phyloP scores from a whole-genome alignment of 306 rosid species.

The Dryas drummondii region DNA sequence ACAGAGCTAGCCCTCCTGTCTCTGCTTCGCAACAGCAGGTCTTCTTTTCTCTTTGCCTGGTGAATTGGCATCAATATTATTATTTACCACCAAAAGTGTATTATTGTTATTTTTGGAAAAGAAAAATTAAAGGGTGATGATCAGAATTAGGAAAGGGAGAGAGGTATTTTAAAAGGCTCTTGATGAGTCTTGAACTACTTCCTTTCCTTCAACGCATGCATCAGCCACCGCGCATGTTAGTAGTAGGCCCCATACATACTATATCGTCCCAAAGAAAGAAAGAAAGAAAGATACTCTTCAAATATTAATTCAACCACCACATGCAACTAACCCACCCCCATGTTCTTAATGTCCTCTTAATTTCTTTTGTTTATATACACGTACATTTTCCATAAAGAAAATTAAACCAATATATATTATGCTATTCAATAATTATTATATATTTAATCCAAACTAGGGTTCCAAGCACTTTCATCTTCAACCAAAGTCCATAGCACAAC shows the following conservation, averaged over 20 bases:
- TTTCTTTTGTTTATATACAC: neutral
- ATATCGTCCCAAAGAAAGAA: slow-evolving; percentile 18
- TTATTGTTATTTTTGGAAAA: neutral
- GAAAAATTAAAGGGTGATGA: neutral
- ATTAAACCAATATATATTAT: too few species aligned
- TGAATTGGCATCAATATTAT: too few species aligned
- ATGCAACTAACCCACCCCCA: slow-evolving; percentile 57
- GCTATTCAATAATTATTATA: slow-evolving; percentile 3
- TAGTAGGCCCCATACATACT: slow-evolving; percentile 47
- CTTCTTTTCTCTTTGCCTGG: too few species aligned
- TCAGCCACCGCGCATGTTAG: slow-evolving; percentile 45
- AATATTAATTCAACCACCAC: slow-evolving; percentile 48
- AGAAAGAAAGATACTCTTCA: slow-evolving; percentile 42
- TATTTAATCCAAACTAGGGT: slow-evolving; percentile 17
- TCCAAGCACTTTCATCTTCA: slow-evolving; percentile 41
- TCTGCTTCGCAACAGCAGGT: too few species aligned
- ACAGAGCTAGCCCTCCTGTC: neutral
- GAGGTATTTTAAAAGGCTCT: neutral
- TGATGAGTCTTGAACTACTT: slow-evolving; percentile 9
- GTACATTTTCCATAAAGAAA: neutral
- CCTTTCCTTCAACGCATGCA: slow-evolving; percentile 37
- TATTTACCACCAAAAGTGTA: too few species aligned
- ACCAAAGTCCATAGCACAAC: slow-evolving; percentile 8
- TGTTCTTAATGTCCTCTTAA: slow-evolving; percentile 37
- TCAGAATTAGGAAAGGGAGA: neutral